These are phyloP conservation scores for Phytophthora foliorum DNA, from an alignment of 352 stramenopile species.

Conservation along the genomic window DNA sequence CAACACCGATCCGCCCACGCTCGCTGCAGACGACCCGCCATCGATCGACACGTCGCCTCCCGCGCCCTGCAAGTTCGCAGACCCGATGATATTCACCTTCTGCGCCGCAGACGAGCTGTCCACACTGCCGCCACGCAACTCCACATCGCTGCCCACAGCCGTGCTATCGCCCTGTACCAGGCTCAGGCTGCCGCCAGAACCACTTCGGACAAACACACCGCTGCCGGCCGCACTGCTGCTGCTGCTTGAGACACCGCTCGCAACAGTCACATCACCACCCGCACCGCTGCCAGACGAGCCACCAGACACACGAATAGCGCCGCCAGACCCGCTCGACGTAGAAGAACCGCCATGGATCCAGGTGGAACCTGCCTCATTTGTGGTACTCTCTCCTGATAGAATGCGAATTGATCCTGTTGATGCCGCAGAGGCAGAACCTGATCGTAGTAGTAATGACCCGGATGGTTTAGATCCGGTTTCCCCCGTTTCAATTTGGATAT, in stretches of 20 bases:
- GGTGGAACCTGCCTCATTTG: conserved; percentile 8
- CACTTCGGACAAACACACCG: conserved; percentile 10
- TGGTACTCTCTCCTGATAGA: conserved; percentile 12
- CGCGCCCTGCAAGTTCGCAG: conserved; percentile 31
- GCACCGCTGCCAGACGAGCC: conserved; percentile 15
- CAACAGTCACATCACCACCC: conserved; percentile 21
- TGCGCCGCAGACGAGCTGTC: conserved; percentile 21
- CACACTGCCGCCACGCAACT: conserved; percentile 32
- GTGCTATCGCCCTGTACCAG: conserved; percentile 32
- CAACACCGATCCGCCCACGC: conserved; percentile 25
- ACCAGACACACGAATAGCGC: conserved; percentile 14
- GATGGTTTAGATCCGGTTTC: conserved; percentile 13
- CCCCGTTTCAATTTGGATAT: conserved; percentile 29
- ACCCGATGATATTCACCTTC: conserved; percentile 33
- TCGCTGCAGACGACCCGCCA: conserved; percentile 28
- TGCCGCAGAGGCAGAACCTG: conserved; percentile 19
- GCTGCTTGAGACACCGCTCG: conserved; percentile 6
- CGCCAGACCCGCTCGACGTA: conserved; percentile 16
- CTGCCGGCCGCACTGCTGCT: background rate
- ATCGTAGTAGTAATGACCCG: conserved; percentile 25
- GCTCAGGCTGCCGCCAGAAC: conserved; percentile 32
- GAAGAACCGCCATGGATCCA: conserved; percentile 4
- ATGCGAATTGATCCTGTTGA: conserved; percentile 23
- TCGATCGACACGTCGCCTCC: conserved; percentile 39
- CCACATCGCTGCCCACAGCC: conserved; percentile 34